phyloP scores from a whole-genome alignment of 495 filamentous ascomycete species.

The Tuber microsphaerosporum region DNA sequence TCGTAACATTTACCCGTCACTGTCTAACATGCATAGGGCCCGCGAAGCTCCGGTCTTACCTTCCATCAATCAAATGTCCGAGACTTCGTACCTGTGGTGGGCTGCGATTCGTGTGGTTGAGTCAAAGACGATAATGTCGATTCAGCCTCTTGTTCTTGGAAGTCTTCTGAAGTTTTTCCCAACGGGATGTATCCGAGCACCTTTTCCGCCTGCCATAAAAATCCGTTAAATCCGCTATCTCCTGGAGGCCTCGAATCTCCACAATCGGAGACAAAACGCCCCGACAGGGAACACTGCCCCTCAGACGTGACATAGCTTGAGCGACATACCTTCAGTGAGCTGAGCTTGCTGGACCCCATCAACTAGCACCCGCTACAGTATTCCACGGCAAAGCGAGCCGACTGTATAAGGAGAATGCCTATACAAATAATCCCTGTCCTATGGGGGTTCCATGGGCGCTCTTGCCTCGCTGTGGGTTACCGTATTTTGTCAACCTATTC shows the following conservation, averaged over 20 bases:
- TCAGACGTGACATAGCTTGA: background rate
- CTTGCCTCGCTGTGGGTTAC: too few species aligned
- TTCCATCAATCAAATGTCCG: background rate
- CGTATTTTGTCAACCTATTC: background rate
- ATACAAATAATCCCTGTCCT: too few species aligned
- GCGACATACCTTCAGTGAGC: background rate
- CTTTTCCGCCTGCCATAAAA: background rate
- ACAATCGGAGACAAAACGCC: background rate
- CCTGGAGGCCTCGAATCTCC: background rate
- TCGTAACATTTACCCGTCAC: background rate
- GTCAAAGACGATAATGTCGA: background rate
- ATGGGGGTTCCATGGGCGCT: too few species aligned
- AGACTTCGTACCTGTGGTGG: slow-evolving; percentile 10
- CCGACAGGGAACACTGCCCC: background rate
- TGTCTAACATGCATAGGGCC: slow-evolving; percentile 2
- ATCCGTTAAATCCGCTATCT: background rate
- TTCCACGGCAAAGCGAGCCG: too few species aligned
- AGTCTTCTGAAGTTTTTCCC: background rate
- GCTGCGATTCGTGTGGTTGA: slow-evolving; percentile 15
- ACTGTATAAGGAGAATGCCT: too few species aligned
- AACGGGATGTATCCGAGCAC: background rate
- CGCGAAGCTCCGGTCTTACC: background rate
- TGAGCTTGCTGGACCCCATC: background rate
- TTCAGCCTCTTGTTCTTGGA: background rate
- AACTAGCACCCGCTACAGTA: background rate